Evolutionary conservation across 306 rosid species (phyloP), one percentile per base, ranked within the genome.

Genomic region (Abrus pulchellus): DNA sequence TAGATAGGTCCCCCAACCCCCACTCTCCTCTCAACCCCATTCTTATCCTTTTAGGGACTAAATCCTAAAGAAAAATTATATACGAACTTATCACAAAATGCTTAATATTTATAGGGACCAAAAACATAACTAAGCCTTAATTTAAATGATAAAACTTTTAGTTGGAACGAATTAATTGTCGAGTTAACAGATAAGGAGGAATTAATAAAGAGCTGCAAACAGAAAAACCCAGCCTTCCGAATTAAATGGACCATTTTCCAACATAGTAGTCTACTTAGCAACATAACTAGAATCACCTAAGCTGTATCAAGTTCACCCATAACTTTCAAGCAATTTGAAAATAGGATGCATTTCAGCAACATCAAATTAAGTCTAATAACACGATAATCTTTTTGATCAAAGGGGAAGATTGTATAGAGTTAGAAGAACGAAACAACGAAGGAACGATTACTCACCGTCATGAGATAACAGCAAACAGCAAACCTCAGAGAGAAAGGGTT

Each of bases 51-150:
- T n/a, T n/a, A n/a, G n/a, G n/a, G n/a, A n/a, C n/a, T n/a, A 84
- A 68, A 36, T 54, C 77, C 70, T 30, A 78, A 74, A 43, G 65
- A 66, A 32, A 66, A 72, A 54, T 59, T 53, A 50, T 32, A 75
- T 64, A 56, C 55, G 68, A 70, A 74, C 72, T 41, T 50, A 74
- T 30, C 43, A 54, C 60, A 49, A n/a, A n/a, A n/a, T n/a, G n/a
- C n/a, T n/a, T n/a, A n/a, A n/a, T n/a, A n/a, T n/a, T n/a, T n/a
- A n/a, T n/a, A n/a, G n/a, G n/a, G n/a, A n/a, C n/a, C n/a, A n/a
- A n/a, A n/a, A n/a, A n/a, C n/a, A n/a, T n/a, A n/a, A n/a, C n/a
- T 59, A 68, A 59, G 65, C 78, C 60, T 45, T 6, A 41, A 67
- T 65, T 72, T n/a, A 41, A 66, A 84, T 59, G 62, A n/a, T 56